Conservation (phyloP, 163 green algal genomes). For the Prototheca wickerhamii region DNA sequence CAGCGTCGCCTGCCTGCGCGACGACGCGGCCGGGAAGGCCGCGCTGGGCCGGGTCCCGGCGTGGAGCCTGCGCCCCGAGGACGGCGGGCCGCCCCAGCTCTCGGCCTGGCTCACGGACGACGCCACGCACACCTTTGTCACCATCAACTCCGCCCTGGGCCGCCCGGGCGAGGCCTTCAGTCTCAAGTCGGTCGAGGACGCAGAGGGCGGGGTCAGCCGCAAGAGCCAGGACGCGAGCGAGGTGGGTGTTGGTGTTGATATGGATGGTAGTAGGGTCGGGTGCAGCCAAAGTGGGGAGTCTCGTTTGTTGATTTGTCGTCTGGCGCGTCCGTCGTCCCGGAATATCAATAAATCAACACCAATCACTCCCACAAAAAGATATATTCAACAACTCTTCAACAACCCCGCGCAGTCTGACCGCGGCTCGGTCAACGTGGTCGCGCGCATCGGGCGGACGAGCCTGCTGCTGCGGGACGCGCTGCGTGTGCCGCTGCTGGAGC, state of each 20-base stretch:
- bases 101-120: constrained; percentile 54
- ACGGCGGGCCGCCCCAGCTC: constrained; percentile 28
- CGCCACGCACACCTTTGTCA: constrained; percentile 41
- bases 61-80: not conserved
- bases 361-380: not conserved
- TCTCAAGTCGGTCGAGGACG: not conserved
- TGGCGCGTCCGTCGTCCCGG: too few species aligned
- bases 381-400: too few species aligned
- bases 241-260: not conserved
- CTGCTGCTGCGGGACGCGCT: constrained; percentile 49
- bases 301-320: too few species aligned
- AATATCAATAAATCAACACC: not conserved
- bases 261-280: too few species aligned
- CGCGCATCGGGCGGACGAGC: constrained; percentile 21
- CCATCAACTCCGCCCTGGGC: not conserved
- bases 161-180: not conserved
- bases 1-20: constrained; percentile 29
- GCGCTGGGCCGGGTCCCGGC: not conserved
- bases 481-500: constrained; percentile 53
- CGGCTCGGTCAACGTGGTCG: constrained; percentile 31
- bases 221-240: not conserved
- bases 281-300: too few species aligned
- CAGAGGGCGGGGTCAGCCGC: not conserved
- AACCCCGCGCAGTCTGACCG: too few species aligned
- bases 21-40: constrained; percentile 4